Evolutionary conservation across 2,329 filamentous ascomycete genomes (phyloP).

Genomic region (Fusarium nurragi): DNA sequence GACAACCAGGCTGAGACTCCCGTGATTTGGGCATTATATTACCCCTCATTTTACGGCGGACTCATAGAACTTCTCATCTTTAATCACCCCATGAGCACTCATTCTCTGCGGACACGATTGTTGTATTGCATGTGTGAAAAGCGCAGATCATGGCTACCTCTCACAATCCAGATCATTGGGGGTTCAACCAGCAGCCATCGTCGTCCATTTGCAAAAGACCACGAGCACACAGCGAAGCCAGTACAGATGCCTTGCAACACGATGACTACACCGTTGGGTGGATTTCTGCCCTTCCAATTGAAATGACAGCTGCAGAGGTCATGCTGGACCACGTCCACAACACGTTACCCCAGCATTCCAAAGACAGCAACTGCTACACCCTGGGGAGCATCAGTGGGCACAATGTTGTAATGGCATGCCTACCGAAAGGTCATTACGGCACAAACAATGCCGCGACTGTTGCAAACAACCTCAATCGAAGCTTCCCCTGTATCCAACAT

Average conservation of each 20-base stretch:
- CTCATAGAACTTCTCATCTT: too few relatives aligned
- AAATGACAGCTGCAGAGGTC: slow-evolving; percentile 41
- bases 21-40: too few relatives aligned
- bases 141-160: too few relatives aligned
- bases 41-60: too few relatives aligned
- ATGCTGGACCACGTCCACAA: slow-evolving; percentile 44
- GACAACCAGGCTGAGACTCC: too few relatives aligned
- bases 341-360: not conserved
- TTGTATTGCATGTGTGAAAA: too few relatives aligned
- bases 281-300: slow-evolving; percentile 44
- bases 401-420: slow-evolving; percentile 43
- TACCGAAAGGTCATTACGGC: slow-evolving; percentile 32
- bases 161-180: too few relatives aligned
- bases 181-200: not conserved
- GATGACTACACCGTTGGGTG: slow-evolving; percentile 45
- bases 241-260: not conserved
- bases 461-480: slow-evolving; percentile 39
- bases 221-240: not conserved
- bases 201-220: not conserved
- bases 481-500: slow-evolving; percentile 52
- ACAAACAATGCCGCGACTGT: slow-evolving; percentile 39
- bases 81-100: too few relatives aligned
- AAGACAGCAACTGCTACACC: slow-evolving; percentile 41
- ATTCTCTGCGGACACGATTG: too few relatives aligned
- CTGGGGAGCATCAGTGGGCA: slow-evolving; percentile 36